phyloP scores from a whole-genome alignment of 495 filamentous ascomycete genomes.

The Aspergillus campestris region DNA sequence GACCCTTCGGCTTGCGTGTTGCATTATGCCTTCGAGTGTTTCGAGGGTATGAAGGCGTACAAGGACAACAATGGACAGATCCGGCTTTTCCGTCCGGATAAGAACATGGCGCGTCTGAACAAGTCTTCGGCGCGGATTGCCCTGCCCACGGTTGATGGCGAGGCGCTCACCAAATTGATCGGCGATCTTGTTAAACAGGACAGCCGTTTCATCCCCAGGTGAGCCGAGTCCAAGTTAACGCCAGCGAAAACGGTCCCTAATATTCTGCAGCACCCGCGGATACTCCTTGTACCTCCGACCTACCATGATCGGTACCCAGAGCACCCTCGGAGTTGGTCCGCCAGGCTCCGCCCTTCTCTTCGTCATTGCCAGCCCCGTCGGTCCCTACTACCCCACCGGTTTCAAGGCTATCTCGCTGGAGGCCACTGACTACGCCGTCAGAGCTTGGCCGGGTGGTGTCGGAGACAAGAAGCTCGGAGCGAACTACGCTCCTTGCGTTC shows the following conservation, averaged over 20 bases:
- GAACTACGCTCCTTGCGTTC: conserved; percentile 94
- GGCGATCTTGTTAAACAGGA: conserved; percentile 70
- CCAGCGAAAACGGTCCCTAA: conserved; percentile 7
- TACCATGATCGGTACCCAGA: conserved; percentile 94
- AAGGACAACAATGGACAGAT: conserved; percentile 65
- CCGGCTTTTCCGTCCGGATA: conserved; percentile 87
- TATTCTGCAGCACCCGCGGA: conserved; percentile 47
- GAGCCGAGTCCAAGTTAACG: conserved; percentile 14
- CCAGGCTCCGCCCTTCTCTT: conserved; percentile 87
- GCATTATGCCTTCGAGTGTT: conserved; percentile 95
- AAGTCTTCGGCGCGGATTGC: conserved; percentile 84
- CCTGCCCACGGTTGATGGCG: conserved; percentile 69
- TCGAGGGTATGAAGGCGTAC: conserved; percentile 99
- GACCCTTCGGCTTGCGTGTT: conserved; percentile 96
- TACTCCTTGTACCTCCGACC: conserved; percentile 93
- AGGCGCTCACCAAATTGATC: conserved; percentile 70
- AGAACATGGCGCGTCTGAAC: conserved; percentile 92
- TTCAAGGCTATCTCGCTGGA: conserved; percentile 95
- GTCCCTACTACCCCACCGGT: conserved; percentile 94
- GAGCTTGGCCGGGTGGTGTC: conserved; percentile 94
- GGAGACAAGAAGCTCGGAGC: conserved; percentile 97
- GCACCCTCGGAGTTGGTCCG: conserved; percentile 81
- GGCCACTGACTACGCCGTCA: conserved; percentile 88
- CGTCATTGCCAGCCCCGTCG: conserved; percentile 93
- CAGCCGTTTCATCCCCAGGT: conserved; percentile 76